Base-by-base conservation (phyloP, 2,329 filamentous ascomycete species). In the Aschersonia sp. region DNA sequence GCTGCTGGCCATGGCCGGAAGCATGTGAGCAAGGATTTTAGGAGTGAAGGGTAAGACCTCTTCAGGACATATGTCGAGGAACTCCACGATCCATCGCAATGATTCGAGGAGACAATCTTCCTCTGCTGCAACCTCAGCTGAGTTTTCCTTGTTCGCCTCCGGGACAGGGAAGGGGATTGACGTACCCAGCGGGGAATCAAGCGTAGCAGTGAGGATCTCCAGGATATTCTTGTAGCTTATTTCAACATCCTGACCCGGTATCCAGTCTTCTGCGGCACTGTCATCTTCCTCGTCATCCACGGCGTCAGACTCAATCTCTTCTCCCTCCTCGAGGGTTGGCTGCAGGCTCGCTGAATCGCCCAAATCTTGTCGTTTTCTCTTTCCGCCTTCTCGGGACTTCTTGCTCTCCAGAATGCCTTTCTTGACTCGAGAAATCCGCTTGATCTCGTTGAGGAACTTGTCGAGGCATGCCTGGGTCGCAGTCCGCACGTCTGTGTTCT, bases 11-110 rank as follows among this genome's bases (percentile, higher is more conserved):
- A 98, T 88, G 31, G 89, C 89, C 12, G 92, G 94, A 31, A 98
- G 75, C 48, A 98, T 84, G 58, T 96, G 87, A 1, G 89, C 88
- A 43, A 98, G 70, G 31, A 98, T 82, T 55, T 88, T 86, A 29
- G 94, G 94, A 1, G 94, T 92, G 62, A 97, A 97, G 4, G 86
- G 85, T 42, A 98, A 74, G 4, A 98, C 94, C 59, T 98, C 92
- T 61, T 96, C 92, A 0, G 92, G 91, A 56, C 89, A 96, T 44
- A 98, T 97, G 53, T 97, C 89, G 55, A 98, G 84, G 61, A 98
- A 96, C 51, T 85, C 85, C 54, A 96, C 89, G 53, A 98, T 89
- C 92, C 92, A 98, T 52, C 88, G 80, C 31, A 98, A 72, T 3
- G 89, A 89, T 47, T 94, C 94, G 40, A 96, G 74, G 43, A 96